phyloP scores from a whole-genome alignment of 2,329 filamentous ascomycete species.

The Pezicula neosporulosa region DNA sequence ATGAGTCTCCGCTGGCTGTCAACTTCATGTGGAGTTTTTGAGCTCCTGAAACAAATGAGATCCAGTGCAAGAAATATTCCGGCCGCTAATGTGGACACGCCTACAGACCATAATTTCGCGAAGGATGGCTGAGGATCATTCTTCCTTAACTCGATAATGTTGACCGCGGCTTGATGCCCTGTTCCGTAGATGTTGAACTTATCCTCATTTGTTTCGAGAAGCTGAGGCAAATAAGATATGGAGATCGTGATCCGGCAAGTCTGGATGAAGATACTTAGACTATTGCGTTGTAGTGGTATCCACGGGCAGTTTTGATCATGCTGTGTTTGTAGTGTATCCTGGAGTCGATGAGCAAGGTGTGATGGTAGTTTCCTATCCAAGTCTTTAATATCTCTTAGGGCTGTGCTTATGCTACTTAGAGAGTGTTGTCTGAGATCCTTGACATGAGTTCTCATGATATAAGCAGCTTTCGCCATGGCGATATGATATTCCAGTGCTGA shows the following conservation, averaged over 20 bases:
- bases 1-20: background rate
- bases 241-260: background rate
- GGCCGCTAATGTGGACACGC: background rate
- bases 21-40: background rate
- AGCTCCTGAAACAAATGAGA: background rate
- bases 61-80: constrained; percentile 3
- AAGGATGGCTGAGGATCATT: background rate
- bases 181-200: background rate
- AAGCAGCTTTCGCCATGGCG: too few species aligned
- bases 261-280: background rate
- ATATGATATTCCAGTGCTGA: too few species aligned
- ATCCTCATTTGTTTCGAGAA: background rate
- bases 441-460: too few species aligned
- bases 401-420: too few species aligned
- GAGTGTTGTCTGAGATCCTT: too few species aligned
- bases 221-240: background rate
- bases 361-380: background rate
- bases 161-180: background rate
- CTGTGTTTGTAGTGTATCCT: background rate
- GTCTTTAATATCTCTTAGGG: too few species aligned
- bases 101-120: background rate
- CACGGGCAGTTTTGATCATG: background rate
- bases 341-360: background rate
- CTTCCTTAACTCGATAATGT: background rate
- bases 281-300: background rate